These are phyloP conservation scores for Drechslerella coelobrocha DNA, from an alignment of 2,329 filamentous ascomycete species.

Conservation along the genomic window DNA sequence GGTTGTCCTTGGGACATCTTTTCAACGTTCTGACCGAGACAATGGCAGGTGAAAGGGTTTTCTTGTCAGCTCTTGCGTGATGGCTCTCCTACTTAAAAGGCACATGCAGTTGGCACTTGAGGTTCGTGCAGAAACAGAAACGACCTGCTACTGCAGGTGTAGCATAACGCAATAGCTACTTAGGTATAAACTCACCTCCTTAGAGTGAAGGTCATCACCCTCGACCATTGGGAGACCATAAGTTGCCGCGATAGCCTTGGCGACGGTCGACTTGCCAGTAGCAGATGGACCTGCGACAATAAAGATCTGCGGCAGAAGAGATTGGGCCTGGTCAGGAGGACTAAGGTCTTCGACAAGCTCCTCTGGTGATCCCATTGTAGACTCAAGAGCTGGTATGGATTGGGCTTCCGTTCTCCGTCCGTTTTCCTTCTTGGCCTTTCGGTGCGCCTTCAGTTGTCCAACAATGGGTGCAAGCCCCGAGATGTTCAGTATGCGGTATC, in stretches of 20 bases:
- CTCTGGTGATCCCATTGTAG: conserved; percentile 10
- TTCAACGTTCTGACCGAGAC: conserved; percentile 70
- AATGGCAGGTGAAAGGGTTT: not conserved
- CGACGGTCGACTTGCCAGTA: conserved; percentile 47
- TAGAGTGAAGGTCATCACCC: conserved; percentile 45
- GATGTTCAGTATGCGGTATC: not conserved
- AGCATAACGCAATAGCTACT: not conserved
- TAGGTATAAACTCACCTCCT: conserved; percentile 23
- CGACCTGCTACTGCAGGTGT: not conserved
- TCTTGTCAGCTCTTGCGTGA: conserved; percentile 1
- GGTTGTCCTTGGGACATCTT: conserved; percentile 89
- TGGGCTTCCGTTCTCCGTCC: not conserved
- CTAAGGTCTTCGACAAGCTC: not conserved
- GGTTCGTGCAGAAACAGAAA: not conserved
- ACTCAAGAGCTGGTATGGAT: not conserved
- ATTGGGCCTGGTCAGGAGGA: not conserved
- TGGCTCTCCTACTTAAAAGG: not conserved
- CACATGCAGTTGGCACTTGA: not conserved
- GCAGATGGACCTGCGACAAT: conserved; percentile 42
- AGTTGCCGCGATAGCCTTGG: conserved; percentile 30
- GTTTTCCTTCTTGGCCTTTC: not conserved
- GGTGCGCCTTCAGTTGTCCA: not conserved
- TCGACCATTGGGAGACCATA: conserved; percentile 48
- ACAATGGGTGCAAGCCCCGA: not conserved
- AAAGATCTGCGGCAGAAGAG: conserved; percentile 29